Base-by-base conservation (phyloP, 345 rosid genomes). In the Lenwebbia sp. region DNA sequence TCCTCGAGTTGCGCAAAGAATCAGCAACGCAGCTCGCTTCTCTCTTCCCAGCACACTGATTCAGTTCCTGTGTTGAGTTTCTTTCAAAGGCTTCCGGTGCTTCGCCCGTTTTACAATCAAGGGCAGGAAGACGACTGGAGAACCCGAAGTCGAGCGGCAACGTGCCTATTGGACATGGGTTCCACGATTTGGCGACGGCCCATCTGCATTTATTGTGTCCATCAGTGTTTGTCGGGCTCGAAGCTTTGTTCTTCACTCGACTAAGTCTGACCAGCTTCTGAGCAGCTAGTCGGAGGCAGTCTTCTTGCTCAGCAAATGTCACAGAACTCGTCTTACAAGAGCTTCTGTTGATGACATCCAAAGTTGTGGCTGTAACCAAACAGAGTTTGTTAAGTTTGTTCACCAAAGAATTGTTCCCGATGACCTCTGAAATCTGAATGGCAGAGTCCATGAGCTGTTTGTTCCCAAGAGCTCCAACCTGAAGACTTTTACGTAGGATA, bases 141-240 rank as follows among this genome's bases (percentile, higher is more conserved):
- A 92, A 93, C 12, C 95, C 95, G 26, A 91, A 89, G 83, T 88
- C 90, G 47, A 86, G 87, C 37, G 99, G 98, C 93, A 96, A 82
- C 93, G 90, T 94, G 56, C 99, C 98, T 75, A 95, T 93, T 6
- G 99, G 98, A 88, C 99, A 97, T 15, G 97, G 92, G 85, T 90
- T 96, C 98, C 99, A 96, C 1, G 94, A 90, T 86, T 93, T 91
- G 25, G 90, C 94, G 83, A 92, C 90, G 49, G 83, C 88, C 98
- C 98, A 95, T 88, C 90, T 88, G 62, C 87, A 86, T 62, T 87
- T 83, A 86, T 62, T 89, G 75, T 81, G 90, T 53, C 17, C 70
- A 49, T 89, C 70, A 86, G 86, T 85, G 17, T 85, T 92, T 85
- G 54, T 82, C 50, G 89, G 82, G 44, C 84, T 87, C 23, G 21